These are phyloP conservation scores for Candida golubevii DNA, from an alignment of 805 yeast genomes.

Conservation along the genomic window DNA sequence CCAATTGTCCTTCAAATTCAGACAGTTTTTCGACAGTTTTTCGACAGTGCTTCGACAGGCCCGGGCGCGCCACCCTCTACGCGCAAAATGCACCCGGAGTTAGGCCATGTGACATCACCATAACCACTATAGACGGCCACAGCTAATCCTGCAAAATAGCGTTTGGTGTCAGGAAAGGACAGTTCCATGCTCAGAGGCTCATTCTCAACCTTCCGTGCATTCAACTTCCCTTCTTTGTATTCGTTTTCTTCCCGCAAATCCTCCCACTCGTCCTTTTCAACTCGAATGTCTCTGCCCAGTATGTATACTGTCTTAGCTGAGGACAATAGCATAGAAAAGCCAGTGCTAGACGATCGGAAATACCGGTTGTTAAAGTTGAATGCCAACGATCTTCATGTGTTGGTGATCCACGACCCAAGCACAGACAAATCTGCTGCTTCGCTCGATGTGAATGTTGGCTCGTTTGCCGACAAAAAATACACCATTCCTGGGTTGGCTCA, in stretches of 20 bases:
- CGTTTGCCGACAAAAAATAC: slow-evolving; percentile 61
- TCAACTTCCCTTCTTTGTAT: no score
- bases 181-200: neutral
- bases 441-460: slow-evolving; percentile 72
- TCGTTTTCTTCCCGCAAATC: no score
- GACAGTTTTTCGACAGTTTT: no score
- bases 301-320: slow-evolving; percentile 23
- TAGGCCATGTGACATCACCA: slow-evolving; percentile 6
- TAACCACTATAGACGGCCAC: no score
- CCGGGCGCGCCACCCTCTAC: no score
- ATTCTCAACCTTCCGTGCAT: neutral
- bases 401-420: slow-evolving; percentile 62
- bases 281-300: neutral
- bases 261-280: neutral
- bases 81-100: no score
- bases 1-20: no score
- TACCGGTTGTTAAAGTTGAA: slow-evolving; percentile 60
- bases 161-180: no score
- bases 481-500: slow-evolving; percentile 73
- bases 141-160: no score
- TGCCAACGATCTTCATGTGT: slow-evolving; percentile 53
- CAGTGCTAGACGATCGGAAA: slow-evolving; percentile 65
- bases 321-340: slow-evolving; percentile 35
- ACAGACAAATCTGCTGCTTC: slow-evolving; percentile 79
- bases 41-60: no score